Percentiles rank a stretch among this genome's conserved stretches.
Conservation (phyloP, 352 stramenopile species). For the Hyaloperonospora arabidopsidis region DNA sequence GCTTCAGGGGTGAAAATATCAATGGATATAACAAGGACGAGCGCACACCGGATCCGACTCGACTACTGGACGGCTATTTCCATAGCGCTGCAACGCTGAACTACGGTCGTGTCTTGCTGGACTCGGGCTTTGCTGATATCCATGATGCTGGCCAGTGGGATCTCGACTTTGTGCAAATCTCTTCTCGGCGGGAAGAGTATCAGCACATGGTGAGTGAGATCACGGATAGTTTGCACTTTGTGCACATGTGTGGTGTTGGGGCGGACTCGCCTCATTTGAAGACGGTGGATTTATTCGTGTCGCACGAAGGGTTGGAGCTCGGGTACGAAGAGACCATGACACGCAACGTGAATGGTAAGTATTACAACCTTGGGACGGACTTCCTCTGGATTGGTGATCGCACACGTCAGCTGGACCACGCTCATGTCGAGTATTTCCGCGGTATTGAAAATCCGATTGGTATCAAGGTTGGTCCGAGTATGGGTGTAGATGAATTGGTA, state of each 20-base stretch:
- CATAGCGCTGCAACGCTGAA: slow-evolving; percentile 96
- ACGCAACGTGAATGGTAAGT: slow-evolving; percentile 89
- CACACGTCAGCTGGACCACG: slow-evolving; percentile 95
- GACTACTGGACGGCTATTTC: slow-evolving; percentile 96
- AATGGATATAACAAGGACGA: slow-evolving; percentile 92
- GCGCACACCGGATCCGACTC: slow-evolving; percentile 88
- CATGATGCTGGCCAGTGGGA: slow-evolving; percentile 95
- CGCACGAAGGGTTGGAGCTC: slow-evolving; percentile 97
- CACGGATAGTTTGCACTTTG: slow-evolving; percentile 95
- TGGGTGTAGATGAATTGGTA: slow-evolving; percentile 91
- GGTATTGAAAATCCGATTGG: slow-evolving; percentile 97
- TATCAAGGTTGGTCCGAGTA: slow-evolving; percentile 97
- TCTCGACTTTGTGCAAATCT: slow-evolving; percentile 95
- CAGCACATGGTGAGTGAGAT: slow-evolving; percentile 95
- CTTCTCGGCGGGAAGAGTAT: slow-evolving; percentile 90
- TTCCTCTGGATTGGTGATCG: slow-evolving; percentile 99
- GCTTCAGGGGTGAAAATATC: slow-evolving; percentile 97
- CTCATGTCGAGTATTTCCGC: slow-evolving; percentile 97
- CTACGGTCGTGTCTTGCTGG: slow-evolving; percentile 92
- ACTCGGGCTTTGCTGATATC: slow-evolving; percentile 95
- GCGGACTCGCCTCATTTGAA: slow-evolving; percentile 85
- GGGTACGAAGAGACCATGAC: slow-evolving; percentile 98
- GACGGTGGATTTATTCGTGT: slow-evolving; percentile 95
- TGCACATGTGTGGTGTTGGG: slow-evolving; percentile 92
- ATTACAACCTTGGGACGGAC: slow-evolving; percentile 96